Percentiles rank a stretch among this genome's conserved stretches.
phyloP scores from a whole-genome alignment of 2,329 filamentous ascomycete genomes.

The Diaporthe sp. region DNA sequence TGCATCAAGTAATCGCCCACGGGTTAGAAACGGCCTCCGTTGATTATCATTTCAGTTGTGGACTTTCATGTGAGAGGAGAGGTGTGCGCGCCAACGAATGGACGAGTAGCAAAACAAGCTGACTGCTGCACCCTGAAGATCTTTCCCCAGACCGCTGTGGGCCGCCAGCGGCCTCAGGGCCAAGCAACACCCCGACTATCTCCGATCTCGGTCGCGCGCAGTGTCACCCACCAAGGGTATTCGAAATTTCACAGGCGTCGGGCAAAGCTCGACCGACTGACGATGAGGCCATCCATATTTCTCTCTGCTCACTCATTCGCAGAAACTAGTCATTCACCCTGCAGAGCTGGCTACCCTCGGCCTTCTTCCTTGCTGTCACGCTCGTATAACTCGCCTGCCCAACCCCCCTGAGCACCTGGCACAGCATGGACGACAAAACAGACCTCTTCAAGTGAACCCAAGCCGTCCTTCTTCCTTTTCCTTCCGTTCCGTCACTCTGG shows the following conservation, averaged over 20 bases:
- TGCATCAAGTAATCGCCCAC: constrained; percentile 11
- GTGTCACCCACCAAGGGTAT: constrained; percentile 6
- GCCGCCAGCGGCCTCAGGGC: constrained; percentile 8
- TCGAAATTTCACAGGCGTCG: constrained; percentile 35
- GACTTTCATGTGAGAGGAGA: background rate
- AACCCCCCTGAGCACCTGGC: constrained; percentile 11
- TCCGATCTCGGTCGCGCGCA: constrained; percentile 31
- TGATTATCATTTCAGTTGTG: background rate
- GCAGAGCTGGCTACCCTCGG: constrained; percentile 12
- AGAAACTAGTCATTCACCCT: constrained; percentile 32
- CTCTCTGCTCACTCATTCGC: constrained; percentile 9
- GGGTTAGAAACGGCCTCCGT: background rate
- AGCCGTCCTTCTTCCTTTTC: constrained; percentile 3
- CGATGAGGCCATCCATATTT: constrained; percentile 24
- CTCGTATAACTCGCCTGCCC: constrained; percentile 4
- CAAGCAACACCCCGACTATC: constrained; percentile 1
- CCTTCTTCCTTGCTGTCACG: constrained; percentile 11
- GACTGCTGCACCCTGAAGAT: constrained; percentile 32
- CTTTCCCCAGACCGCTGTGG: constrained; percentile 22
- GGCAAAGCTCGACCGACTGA: constrained; percentile 27
- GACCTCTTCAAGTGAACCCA: constrained; percentile 28
- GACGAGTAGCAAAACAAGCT: constrained; percentile 11
- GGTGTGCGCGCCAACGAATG: background rate
- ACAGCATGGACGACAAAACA: constrained; percentile 39
- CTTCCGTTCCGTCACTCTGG: background rate